Evolutionary conservation across 169 alveolate genomes (phyloP), one percentile per base, ranked within the genome.

Genomic region (Plasmodium fragile): DNA sequence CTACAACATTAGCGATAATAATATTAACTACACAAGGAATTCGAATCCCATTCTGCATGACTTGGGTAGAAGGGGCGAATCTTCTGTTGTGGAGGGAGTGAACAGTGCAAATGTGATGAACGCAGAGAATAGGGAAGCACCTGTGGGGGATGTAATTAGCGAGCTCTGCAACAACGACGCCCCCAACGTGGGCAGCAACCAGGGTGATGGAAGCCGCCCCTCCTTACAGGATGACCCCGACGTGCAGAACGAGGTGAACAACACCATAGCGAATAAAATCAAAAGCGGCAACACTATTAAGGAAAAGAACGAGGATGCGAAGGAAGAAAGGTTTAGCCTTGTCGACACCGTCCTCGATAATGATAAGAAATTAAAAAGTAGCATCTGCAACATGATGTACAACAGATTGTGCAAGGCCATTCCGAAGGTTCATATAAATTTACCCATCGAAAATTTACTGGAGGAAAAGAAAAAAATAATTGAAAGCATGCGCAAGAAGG

Each of bases 341-440:
- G n/a, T 41, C 16, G 94, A 89, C 81, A n/a, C 94, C 22, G 81
- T 89, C 4, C 49, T 89, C 30, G 94, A 89, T 65, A 89, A 78
- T 59, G 94, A 89, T 43, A 89, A 39, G 22, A 77, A 78, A 78
- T 89, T 89, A 78, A 89, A 78, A 69, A 89, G 83, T 43, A 49
- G 82, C 52, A 89, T 89, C 53, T 77, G 87, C 43, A 89, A 72
- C 81, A 59, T 49, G 53, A 89, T 89, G 90, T 89, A 89, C 34
- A 89, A 45, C 22, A 77, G 89, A 78, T 78, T 89, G 16, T 89
- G 94, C 70, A 89, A 89, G 28, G 52, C 94, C 18, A 69, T 89
- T 78, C 94, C 94, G 22, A 89, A 89, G 52, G 89, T 89, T 78
- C 79, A 89, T 41, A 89, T 89, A 22, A 89, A 89, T 78, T 55